phyloP scores from a whole-genome alignment of 106 monocot genomes.

The Allium cepa region DNA sequence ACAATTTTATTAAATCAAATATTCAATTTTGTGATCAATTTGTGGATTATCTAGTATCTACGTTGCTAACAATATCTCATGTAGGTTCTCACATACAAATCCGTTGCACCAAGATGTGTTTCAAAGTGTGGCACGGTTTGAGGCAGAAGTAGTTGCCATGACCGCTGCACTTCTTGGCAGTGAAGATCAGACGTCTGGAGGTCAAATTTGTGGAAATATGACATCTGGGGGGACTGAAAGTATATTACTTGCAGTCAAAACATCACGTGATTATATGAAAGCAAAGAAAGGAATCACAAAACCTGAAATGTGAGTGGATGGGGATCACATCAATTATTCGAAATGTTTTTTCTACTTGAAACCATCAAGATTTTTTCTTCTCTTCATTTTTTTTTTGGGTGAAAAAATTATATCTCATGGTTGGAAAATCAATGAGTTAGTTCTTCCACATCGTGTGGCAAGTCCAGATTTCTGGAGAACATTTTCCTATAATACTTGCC shows the following conservation, averaged over 20 bases:
- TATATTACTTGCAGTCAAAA: conserved; percentile 91
- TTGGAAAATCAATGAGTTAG: too few relatives aligned
- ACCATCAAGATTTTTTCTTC: neutral
- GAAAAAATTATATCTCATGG: too few relatives aligned
- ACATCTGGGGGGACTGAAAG: conserved; percentile 99
- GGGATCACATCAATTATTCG: too few relatives aligned
- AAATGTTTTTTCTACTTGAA: too few relatives aligned
- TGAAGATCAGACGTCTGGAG: conserved; percentile 74
- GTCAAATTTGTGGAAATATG: conserved; percentile 99
- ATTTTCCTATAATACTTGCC: too few relatives aligned
- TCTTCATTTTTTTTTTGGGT: too few relatives aligned
- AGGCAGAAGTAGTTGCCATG: conserved; percentile 96
- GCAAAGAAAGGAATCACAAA: conserved; percentile 72
- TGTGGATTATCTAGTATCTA: neutral
- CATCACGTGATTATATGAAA: conserved; percentile 96
- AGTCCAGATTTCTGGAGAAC: too few relatives aligned
- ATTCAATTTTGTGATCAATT: neutral
- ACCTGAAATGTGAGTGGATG: conserved; percentile 75
- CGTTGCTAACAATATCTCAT: conserved; percentile 1
- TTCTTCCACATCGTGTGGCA: too few relatives aligned
- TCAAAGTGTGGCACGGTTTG: conserved; percentile 71
- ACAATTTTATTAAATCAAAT: too few relatives aligned
- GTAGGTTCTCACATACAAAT: conserved; percentile 99
- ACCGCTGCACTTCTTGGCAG: conserved; percentile 88
- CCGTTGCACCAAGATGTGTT: conserved; percentile 94